Base-by-base conservation (phyloP, 306 rosid genomes). In the Acacia confusa region DNA sequence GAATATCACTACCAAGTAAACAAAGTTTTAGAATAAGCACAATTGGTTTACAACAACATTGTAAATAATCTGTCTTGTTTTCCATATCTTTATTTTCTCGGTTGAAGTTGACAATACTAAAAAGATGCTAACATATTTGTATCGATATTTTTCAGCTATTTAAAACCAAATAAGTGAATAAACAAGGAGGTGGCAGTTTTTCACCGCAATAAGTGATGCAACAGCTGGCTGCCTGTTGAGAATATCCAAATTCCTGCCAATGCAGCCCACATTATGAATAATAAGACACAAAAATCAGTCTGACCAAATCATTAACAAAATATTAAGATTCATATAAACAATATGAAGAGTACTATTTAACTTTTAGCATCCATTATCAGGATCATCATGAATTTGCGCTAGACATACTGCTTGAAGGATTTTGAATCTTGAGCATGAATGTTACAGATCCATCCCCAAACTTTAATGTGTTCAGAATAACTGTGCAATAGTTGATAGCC, bases 401-500 rank as follows among this genome's bases (percentile, higher is more conserved):
- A 68, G 34, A 78, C 72, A 45, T 81, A 95, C 97, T 95, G 87
- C 86, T 85, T 87, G 81, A 90, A 93, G 80, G 94, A 87, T 81
- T 86, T 89, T 52, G 93, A 88, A 86, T 90, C 87, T 83, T 81
- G 84, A 77, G 78, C 44, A 84, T 89, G 92, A 79, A 87, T 83
- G 85, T 89, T 95, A 86, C 98, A 95, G 82, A 89, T 91, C 98
- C 99, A 95, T 58, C 98, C 99, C 98, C 99, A 95, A 80, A 86
- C 92, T 88, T 86, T 80, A 67, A 93, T 83, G 50, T 87, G 89
- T 76, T 89, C 85, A 47, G 90, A 75, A 85, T 91, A 95, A 82
- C 86, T 89, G 65, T 92, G 87, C 83, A 95, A 88, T 69, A 94
- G 81, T 89, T 94, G 97, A 84, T 86, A 84, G 64, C 95, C 97